Evolutionary conservation across 1,284 basidiomycete species (phyloP), one percentile per base, ranked within the genome.

Genomic region (Erythrobasidium hasegawianum): DNA sequence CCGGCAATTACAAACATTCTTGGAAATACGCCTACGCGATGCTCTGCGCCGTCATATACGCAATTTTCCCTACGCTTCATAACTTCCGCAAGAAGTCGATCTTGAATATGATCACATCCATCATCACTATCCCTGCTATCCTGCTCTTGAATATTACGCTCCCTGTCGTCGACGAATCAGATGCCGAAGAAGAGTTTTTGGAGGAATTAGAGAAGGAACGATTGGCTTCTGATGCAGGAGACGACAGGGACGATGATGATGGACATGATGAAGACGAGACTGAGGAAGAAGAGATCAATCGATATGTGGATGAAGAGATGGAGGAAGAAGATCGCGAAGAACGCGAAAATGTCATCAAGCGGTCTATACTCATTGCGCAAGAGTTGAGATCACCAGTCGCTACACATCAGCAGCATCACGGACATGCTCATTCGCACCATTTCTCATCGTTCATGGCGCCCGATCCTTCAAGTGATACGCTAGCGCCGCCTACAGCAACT

Each of bases 51-150:
- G 78, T 81, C 0, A 81, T 78, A 57, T 82, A 86, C 71, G 83
- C 85, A 1, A 81, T 97, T 13, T 96, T 96, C 78, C 94, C 95
- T 0, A 90, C 93, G 0, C 78, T 98, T 4, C 85, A 88, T 68
- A 81, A 85, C 65, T 88, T 96, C 76, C 72, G 80, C 27, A 80
- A 82, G 53, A 94, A 95, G 77, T 86, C 87, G 10, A 73, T 85
- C 60, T 71, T 88, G 7, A 88, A 88, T 2, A 86, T 86, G 77
- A 78, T 89, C 18, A 86, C 89, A 0, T 85, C 87, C 0, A 72
- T 96, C 14, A 83, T 94, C 62, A 91, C 91, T 7, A 86, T 86
- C 0, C 95, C 95, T 0, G 90, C 93, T 0, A 86, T 97, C 5
- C 80, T 96, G 75, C 80, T 83, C 11, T 81, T 98, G 58, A 97